A percentile compares a stretch with the other conserved stretches of the same genome.
Conservation (phyloP, 108 stramenopile genomes). For the Pseudonitzschia multistriata region DNA sequence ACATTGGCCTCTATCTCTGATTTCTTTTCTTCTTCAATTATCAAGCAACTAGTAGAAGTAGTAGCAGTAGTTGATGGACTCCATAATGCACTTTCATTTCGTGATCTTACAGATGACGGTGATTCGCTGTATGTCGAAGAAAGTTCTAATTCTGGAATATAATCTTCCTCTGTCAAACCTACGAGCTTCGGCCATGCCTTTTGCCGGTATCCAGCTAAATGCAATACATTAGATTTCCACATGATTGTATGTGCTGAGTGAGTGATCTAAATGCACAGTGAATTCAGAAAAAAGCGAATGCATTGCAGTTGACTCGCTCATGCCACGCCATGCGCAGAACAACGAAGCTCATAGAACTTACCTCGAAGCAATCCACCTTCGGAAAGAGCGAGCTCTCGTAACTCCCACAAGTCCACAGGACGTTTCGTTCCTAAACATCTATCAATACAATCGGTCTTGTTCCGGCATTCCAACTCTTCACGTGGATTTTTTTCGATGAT, state of each 20-base stretch:
- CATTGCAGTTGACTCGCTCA: not conserved
- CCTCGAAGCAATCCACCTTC: constrained; percentile 42
- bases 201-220: constrained; percentile 23
- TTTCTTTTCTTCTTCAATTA: constrained; percentile 21
- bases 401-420: constrained; percentile 46
- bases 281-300: not conserved
- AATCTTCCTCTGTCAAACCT: constrained; percentile 22
- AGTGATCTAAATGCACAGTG: not conserved
- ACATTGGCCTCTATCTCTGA: constrained; percentile 16
- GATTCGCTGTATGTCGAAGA: not conserved
- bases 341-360: constrained; percentile 4
- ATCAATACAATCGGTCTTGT: constrained; percentile 29
- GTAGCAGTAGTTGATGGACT: not conserved
- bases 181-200: constrained; percentile 36
- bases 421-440: constrained; percentile 20
- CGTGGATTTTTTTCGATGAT: not conserved
- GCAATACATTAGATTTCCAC: not conserved
- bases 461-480: not conserved
- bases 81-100: not conserved
- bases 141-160: constrained; percentile 4
- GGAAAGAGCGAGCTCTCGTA: constrained; percentile 43
- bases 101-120: not conserved
- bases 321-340: not conserved
- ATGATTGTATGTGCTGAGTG: not conserved
- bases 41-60: not conserved